These are phyloP conservation scores for Colletotrichum sp. DNA, from an alignment of 2,329 filamentous ascomycete genomes.

Conservation along the genomic window DNA sequence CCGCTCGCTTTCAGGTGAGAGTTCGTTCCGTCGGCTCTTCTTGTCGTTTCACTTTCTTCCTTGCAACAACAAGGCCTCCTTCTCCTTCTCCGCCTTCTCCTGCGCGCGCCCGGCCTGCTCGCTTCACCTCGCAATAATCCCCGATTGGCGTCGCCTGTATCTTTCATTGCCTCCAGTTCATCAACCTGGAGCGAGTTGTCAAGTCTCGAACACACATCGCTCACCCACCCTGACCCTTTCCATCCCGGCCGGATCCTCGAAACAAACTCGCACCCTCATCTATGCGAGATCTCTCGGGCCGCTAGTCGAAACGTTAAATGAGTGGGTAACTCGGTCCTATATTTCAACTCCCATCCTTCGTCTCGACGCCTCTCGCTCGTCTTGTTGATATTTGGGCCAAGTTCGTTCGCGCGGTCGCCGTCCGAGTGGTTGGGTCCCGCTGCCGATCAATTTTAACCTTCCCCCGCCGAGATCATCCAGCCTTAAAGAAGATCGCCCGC, in stretches of 20 bases:
- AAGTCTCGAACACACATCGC: constrained; percentile 1
- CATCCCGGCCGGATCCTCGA: constrained; percentile 6
- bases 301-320: constrained; percentile 17
- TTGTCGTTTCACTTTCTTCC: constrained; percentile 18
- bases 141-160: background rate
- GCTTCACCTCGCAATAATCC: background rate
- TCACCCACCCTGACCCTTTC: background rate
- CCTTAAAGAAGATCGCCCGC: constrained; percentile 19
- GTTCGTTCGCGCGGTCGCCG: background rate
- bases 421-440: constrained; percentile 5
- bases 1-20: background rate
- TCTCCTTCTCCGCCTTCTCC: background rate
- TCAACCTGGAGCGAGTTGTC: constrained; percentile 3
- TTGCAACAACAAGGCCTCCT: background rate
- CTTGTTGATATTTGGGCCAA: background rate
- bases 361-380: background rate
- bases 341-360: constrained; percentile 11
- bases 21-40: background rate
- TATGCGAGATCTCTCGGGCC: constrained; percentile 20
- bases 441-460: constrained; percentile 1
- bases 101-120: background rate
- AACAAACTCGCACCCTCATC: constrained; percentile 10
- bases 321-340: constrained; percentile 18
- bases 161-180: background rate
- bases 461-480: background rate